phyloP scores from a whole-genome alignment of 2,329 filamentous ascomycete genomes.

The Phaeosphaeria sp. region DNA sequence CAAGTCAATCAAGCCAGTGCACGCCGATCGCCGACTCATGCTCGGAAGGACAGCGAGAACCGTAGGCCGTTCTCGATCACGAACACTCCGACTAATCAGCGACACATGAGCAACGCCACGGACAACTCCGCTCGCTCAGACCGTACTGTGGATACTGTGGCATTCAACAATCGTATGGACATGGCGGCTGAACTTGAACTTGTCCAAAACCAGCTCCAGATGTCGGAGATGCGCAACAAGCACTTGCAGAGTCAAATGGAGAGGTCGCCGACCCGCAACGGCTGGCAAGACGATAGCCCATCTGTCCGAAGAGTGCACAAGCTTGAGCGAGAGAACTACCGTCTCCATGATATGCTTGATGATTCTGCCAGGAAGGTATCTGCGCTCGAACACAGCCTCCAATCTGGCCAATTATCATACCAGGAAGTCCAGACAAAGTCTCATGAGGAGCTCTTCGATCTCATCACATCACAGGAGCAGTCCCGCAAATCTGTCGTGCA shows the following conservation, averaged over 20 bases:
- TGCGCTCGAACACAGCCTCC: constrained; percentile 82
- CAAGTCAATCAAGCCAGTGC: constrained; percentile 65
- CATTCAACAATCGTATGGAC: constrained; percentile 88
- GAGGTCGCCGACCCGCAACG: constrained; percentile 68
- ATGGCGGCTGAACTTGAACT: constrained; percentile 89
- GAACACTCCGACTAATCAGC: constrained; percentile 76
- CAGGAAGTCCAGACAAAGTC: constrained; percentile 92
- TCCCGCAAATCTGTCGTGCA: constrained; percentile 81
- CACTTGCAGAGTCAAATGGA: constrained; percentile 90
- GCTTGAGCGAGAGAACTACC: constrained; percentile 88
- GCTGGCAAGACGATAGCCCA: constrained; percentile 75
- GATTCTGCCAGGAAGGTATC: constrained; percentile 94
- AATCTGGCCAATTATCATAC: constrained; percentile 83
- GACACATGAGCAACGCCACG: constrained; percentile 69
- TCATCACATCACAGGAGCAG: constrained; percentile 92
- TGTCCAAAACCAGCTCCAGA: constrained; percentile 90
- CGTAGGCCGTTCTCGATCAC: constrained; percentile 72
- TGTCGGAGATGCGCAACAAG: constrained; percentile 93
- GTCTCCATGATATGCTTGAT: constrained; percentile 92
- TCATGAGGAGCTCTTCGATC: constrained; percentile 90
- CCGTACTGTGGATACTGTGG: constrained; percentile 80
- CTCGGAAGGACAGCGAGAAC: constrained; percentile 66
- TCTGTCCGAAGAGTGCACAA: constrained; percentile 84
- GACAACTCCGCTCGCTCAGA: constrained; percentile 85
- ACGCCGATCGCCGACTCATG: constrained; percentile 73